Evolutionary conservation across 2,329 filamentous ascomycete genomes (phyloP), one percentile per base, ranked within the genome.

Genomic region (Penicillium hesseltinei): DNA sequence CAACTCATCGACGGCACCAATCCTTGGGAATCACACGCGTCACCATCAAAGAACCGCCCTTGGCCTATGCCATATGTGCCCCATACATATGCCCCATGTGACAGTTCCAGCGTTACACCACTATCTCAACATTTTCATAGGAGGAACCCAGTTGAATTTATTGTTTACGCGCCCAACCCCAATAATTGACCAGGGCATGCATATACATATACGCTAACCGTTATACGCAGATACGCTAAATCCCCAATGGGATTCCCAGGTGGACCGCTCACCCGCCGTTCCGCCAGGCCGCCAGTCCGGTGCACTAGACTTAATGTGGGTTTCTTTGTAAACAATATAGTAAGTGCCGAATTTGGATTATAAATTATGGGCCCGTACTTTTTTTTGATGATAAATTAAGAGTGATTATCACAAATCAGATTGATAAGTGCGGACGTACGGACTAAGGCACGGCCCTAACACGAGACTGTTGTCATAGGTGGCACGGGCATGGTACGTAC

Each of bases 261-360:
- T 21, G 47, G 54, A 31, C 27, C 27, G 35, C 35, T 13, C 9
- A 35, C 7, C 54, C 54, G 54, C 54, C 54, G 35, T 47, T 56
- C 54, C 54, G 49, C 54, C 36, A 11, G 29, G 13, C 49, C 49
- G 35, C 29, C 29, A 13, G 39, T 31, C 49, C 49, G 48, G 25
- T 3, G 29, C 36, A 7, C 11, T 23, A 47, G 35, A 7, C 31
- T 33, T 19, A 13, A n/a, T n/a, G 39, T 27, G 15, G 9, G 4
- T 36, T 27, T 36, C 29, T 35, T 35, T 47, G 8, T 31, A 23
- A 5, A 23, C 23, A 23, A 23, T 23, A 8, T 33, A 13, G 11
- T 13, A 31, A 31, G 29, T 5, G 13, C 31, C 31, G 11, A 33
- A 15, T 33, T 31, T 33, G 11, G 44, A 45, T 45, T 13, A 29